Conservation (phyloP, 331 rosid genomes). For the Cydonia oblonga region DNA sequence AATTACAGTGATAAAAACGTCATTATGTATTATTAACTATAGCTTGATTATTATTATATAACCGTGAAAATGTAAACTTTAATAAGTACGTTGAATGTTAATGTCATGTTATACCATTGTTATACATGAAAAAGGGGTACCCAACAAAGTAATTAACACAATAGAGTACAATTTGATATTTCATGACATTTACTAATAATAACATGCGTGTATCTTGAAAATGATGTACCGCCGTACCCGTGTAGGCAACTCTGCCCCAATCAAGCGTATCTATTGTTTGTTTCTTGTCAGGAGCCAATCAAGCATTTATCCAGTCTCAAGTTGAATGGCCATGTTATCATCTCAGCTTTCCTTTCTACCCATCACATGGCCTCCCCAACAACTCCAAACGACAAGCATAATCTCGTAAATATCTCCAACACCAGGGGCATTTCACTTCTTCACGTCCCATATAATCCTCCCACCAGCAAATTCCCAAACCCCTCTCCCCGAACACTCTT, state of each 20-base stretch:
- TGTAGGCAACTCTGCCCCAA: not conserved
- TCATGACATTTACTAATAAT: not conserved
- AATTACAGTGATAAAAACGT: too few relatives aligned
- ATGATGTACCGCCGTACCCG: not conserved
- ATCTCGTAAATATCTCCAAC: constrained; percentile 53
- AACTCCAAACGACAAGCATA: not conserved
- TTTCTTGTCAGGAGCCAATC: not conserved
- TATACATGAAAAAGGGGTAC: not conserved
- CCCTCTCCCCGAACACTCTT: too few relatives aligned
- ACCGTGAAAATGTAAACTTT: too few relatives aligned
- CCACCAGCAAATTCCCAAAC: not conserved
- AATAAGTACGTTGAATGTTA: too few relatives aligned
- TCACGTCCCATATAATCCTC: constrained; percentile 3
- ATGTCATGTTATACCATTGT: too few relatives aligned
- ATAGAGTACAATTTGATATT: too few relatives aligned
- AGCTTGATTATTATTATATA: too few relatives aligned
- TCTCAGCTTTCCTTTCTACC: not conserved
- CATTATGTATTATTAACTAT: too few relatives aligned
- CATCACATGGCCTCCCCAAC: constrained; percentile 21
- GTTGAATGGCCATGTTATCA: not conserved
- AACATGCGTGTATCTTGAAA: not conserved
- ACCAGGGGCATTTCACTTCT: constrained; percentile 1
- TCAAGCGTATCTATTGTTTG: not conserved
- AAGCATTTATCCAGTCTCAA: not conserved
- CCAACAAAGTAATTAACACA: too few relatives aligned